Base-by-base conservation (phyloP, 1,139 yeast species). In the Hansenula anomala region DNA sequence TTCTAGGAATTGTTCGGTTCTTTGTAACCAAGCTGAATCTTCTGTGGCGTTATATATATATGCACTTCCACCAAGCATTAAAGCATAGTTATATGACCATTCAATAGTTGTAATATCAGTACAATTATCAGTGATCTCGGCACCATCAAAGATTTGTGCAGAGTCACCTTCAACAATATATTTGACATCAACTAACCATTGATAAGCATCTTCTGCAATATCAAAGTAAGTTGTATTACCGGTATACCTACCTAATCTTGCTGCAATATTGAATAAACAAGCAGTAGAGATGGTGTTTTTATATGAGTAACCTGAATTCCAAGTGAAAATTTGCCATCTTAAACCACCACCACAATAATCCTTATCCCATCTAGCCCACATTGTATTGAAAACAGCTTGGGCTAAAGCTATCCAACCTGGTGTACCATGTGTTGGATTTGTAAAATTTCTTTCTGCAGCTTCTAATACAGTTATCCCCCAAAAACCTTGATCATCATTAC, bases 401-500 rank as follows among this genome's bases (percentile, higher is more conserved):
- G 74, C 68, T 62, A 78, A 64, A 4, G 74, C 65, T 22, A 77
- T 59, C 85, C 85, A 79, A 24, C 65, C 63, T 4, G 68, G 67
- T 11, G 39, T 47, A 4, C 48, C 55, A 11, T 44, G 69, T n/a
- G 59, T 60, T 2, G 77, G 75, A 37, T 70, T 65, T 5, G 80
- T 68, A 49, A 78, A 75, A 54, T 76, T 77, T 48, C 80, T 64
- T 54, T 78, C 84, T 2, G 72, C 80, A 2, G 85, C 85, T 41
- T 67, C 73, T 72, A 79, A 69, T 26, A 75, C 66, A 2, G 82
- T 69, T 50, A 79, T 52, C 4, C 82, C 84, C 86, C 86, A 79
- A 36, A 79, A 78, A 43, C 83, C 83, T 63, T 79, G 85, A 61
- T 79, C 86, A 68, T 79, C 86, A 57, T 79, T 79, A 55, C 85